A percentile compares a stretch with the other conserved stretches of the same genome.
Evolutionary conservation across 257 asterid genomes (phyloP).

Genomic region (Nemophila menziesii): DNA sequence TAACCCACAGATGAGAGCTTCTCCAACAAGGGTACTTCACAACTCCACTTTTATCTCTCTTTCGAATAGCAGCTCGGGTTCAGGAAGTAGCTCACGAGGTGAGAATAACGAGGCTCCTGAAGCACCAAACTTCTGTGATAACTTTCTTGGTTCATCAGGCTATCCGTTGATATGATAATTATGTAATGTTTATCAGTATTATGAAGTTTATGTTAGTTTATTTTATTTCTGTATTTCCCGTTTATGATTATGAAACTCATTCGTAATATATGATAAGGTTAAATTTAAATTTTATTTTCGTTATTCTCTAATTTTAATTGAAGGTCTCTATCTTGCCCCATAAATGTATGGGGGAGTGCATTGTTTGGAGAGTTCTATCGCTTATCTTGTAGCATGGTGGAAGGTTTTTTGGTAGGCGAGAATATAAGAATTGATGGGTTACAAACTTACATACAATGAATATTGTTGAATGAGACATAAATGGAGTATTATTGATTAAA

Average conservation of each 20-base stretch:
- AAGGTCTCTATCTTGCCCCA: too few species aligned
- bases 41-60: constrained; percentile 48
- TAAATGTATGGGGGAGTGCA: too few species aligned
- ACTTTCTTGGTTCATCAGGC: constrained; percentile 31
- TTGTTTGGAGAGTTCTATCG: too few species aligned
- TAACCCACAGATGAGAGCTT: constrained; percentile 39
- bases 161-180: constrained; percentile 27
- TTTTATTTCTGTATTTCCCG: constrained; percentile 2
- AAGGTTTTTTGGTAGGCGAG: too few species aligned
- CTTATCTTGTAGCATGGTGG: too few species aligned
- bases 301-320: background rate
- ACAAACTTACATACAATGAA: too few species aligned
- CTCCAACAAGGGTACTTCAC: constrained; percentile 73
- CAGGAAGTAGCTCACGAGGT: constrained; percentile 47
- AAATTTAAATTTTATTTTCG: constrained; percentile 1
- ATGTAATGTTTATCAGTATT: background rate
- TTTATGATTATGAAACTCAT: background rate
- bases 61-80: constrained; percentile 67
- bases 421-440: too few species aligned
- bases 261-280: constrained; percentile 14
- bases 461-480: background rate
- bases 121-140: constrained; percentile 24
- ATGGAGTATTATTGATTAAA: background rate
- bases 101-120: constrained; percentile 38
- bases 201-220: constrained; percentile 1